Conservation (phyloP, 2,329 filamentous ascomycete genomes). For the Coleophoma eucalyptorum region DNA sequence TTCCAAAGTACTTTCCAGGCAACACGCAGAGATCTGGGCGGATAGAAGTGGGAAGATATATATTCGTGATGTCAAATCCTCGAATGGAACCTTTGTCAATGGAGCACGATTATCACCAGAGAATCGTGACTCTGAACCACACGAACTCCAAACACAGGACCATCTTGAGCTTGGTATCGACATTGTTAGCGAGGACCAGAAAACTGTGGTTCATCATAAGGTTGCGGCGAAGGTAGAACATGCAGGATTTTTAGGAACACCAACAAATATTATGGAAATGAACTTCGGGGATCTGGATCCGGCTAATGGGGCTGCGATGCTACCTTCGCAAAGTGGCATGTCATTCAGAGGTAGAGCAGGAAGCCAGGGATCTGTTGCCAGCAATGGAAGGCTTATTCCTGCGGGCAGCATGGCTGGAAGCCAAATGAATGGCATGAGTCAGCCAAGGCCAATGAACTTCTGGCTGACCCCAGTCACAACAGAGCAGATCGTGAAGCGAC, state of each 20-base stretch:
- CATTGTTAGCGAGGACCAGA: slow-evolving; percentile 97
- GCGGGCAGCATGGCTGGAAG: slow-evolving; percentile 50
- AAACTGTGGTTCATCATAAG: slow-evolving; percentile 97
- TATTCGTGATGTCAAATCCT: slow-evolving; percentile 97
- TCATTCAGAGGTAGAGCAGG: slow-evolving; percentile 68
- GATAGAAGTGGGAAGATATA: slow-evolving; percentile 82
- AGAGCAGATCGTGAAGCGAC: slow-evolving; percentile 86
- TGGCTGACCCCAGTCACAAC: slow-evolving; percentile 88
- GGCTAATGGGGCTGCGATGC: slow-evolving; percentile 68
- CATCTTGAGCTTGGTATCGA: slow-evolving; percentile 95
- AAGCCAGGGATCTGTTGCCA: slow-evolving; percentile 60
- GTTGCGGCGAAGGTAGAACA: slow-evolving; percentile 96
- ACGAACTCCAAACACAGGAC: slow-evolving; percentile 87
- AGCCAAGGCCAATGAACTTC: slow-evolving; percentile 74
- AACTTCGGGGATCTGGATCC: slow-evolving; percentile 91
- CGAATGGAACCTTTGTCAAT: slow-evolving; percentile 98
- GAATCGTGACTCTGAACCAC: slow-evolving; percentile 93
- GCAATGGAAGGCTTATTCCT: slow-evolving; percentile 52
- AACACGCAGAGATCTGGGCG: slow-evolving; percentile 95
- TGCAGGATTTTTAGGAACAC: slow-evolving; percentile 75
- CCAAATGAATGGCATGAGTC: slow-evolving; percentile 55
- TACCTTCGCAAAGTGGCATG: slow-evolving; percentile 62
- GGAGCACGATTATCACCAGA: slow-evolving; percentile 85
- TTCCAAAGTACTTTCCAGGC: slow-evolving; percentile 92
- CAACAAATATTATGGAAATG: slow-evolving; percentile 78